These are phyloP conservation scores for Funneliformis geosporum DNA, from an alignment of 192 early-diverging fungal species.

Conservation along the genomic window DNA sequence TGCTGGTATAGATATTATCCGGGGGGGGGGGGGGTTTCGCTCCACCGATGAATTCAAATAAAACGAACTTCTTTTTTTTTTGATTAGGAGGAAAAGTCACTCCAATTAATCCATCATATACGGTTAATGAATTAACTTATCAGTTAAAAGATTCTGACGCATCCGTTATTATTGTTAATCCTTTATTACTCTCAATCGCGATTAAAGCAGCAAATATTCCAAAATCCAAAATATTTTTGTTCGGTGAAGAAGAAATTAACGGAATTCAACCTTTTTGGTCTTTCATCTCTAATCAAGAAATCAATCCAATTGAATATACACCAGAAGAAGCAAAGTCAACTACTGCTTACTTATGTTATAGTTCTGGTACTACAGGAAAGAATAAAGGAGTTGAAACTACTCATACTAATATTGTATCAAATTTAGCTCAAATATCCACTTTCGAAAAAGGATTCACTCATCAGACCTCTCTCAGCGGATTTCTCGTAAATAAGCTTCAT, in stretches of 20 bases:
- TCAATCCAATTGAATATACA: slow-evolving; percentile 28
- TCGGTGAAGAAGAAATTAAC: slow-evolving; percentile 43
- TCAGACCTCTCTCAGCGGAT: slow-evolving; percentile 47
- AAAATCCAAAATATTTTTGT: slow-evolving; percentile 44
- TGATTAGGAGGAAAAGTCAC: slow-evolving; percentile 65
- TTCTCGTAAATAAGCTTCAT: slow-evolving; percentile 46
- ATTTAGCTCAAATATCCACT: slow-evolving; percentile 57
- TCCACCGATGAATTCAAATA: neutral
- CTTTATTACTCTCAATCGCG: slow-evolving; percentile 36
- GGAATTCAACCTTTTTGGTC: slow-evolving; percentile 39
- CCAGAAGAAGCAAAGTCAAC: slow-evolving; percentile 35
- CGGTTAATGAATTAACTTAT: slow-evolving; percentile 67
- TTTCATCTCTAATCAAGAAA: slow-evolving; percentile 34
- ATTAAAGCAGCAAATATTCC: slow-evolving; percentile 41
- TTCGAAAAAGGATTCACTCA: slow-evolving; percentile 43
- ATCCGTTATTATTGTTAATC: slow-evolving; percentile 61
- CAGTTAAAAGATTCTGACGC: slow-evolving; percentile 74
- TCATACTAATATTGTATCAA: slow-evolving; percentile 81
- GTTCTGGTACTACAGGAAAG: slow-evolving; percentile 62
- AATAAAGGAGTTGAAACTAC: slow-evolving; percentile 89
- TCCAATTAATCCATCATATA: slow-evolving; percentile 83
- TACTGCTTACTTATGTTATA: slow-evolving; percentile 69
- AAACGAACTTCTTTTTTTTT: slow-evolving; percentile 17
- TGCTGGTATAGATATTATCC: slow-evolving; percentile 32
- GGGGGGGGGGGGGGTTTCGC: slow-evolving; percentile 24